Base-by-base conservation (phyloP, 306 rosid species). In the Quercus gilva region DNA sequence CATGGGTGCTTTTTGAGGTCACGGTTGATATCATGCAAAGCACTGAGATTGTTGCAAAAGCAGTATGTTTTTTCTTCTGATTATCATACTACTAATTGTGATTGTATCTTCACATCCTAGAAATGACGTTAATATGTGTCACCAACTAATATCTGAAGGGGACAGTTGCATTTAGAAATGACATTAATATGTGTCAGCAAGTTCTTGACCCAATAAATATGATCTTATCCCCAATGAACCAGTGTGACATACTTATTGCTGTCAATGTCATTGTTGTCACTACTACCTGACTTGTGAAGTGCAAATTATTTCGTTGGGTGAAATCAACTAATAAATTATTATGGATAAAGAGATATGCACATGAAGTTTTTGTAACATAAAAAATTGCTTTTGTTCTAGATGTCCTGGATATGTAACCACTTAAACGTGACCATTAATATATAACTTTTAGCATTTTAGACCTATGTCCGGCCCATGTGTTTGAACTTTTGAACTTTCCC, bases 1-100 rank as follows among this genome's bases (percentile, higher is more conserved):
- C 98, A 55, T 95, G 99, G 99, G 98, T 95, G 83, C 89, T 95
- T 37, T 95, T 95, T 41, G 94, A 91, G 83, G 82, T 86, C 86
- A 82, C 80, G 2, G 79, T 85, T 41, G 94, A 92, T 81, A 85
- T 92, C 81, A 81, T 5, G 69, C 85, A 33, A 55, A 87, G 84
- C 87, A 91, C 87, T 0, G 93, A 91, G 88, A 90, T 95, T 69
- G 64, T 91, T 76, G 98, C 97, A 12, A 95, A 95, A 92, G 99
- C 97, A 55, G 98, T 91, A 92, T 53, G 96, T 81, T 76, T 53
- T 43, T 78, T 74, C 45, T 79, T 76, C 67, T 74, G 56, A 33
- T 18, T 5, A 67, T 43, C 20, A 14, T 68, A 19, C 29, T 29
- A 61, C 59, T 26, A 55, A 2, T 74, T 76, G 19, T 56, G 55